These are phyloP conservation scores for Aspergillus carlsbadensis DNA, from an alignment of 495 filamentous ascomycete genomes.

Conservation along the genomic window DNA sequence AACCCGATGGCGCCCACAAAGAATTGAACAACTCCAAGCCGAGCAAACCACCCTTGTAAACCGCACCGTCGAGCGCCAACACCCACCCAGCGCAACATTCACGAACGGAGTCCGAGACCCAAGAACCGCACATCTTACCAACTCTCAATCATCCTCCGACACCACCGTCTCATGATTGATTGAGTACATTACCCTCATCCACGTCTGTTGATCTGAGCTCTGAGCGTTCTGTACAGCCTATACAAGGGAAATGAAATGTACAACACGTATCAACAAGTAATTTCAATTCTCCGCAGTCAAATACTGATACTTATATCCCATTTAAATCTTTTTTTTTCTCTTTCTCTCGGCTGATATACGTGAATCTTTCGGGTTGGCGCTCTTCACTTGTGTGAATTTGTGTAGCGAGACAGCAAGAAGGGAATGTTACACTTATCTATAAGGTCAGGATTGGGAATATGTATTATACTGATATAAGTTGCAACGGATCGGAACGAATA, in stretches of 20 bases:
- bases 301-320: no score
- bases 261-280: no score
- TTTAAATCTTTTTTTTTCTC: no score
- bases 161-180: background rate
- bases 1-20: slow-evolving; percentile 42
- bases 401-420: background rate
- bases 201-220: background rate
- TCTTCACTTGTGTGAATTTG: background rate
- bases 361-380: no score
- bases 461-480: no score
- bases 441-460: no score
- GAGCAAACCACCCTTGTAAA: slow-evolving; percentile 17
- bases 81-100: background rate
- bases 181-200: background rate
- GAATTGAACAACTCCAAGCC: slow-evolving; percentile 16
- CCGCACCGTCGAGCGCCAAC: slow-evolving; percentile 9
- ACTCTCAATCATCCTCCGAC: background rate
- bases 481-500: no score
- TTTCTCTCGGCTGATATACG: no score
- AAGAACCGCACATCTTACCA: background rate
- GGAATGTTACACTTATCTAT: no score
- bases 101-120: slow-evolving; percentile 7
- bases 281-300: no score
- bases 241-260: no score
- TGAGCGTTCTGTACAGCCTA: background rate